Evolutionary conservation across 2,329 filamentous ascomycete species (phyloP).

Genomic region (Aspergillus sp.): DNA sequence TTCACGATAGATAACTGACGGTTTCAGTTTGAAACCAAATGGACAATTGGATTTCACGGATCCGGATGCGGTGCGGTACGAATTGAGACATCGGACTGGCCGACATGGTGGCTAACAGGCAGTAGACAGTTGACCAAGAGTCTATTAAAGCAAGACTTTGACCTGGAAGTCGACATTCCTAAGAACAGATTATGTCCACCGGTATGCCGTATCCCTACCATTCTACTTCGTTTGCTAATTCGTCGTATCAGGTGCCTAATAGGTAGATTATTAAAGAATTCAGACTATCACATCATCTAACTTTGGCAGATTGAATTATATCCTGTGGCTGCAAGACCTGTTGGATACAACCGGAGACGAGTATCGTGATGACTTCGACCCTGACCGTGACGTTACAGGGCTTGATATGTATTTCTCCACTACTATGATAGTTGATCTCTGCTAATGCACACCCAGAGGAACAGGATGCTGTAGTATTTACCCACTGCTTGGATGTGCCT

Average conservation of each 20-base stretch:
- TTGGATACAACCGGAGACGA: conserved; percentile 59
- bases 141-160: conserved; percentile 69
- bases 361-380: conserved; percentile 46
- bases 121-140: conserved; percentile 64
- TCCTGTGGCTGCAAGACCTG: conserved; percentile 78
- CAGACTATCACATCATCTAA: conserved; percentile 4
- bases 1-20: neutral
- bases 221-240: conserved; percentile 3
- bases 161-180: conserved; percentile 62
- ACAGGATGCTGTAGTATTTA: conserved; percentile 92
- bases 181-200: conserved; percentile 78
- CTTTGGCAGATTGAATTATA: conserved; percentile 68
- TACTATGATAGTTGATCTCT: neutral
- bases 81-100: neutral
- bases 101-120: conserved; percentile 6
- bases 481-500: conserved; percentile 67
- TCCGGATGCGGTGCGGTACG: conserved; percentile 65
- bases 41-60: conserved; percentile 73
- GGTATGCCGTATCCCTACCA: conserved; percentile 39
- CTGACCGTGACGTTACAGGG: conserved; percentile 55
- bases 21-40: conserved; percentile 44
- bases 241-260: conserved; percentile 35
- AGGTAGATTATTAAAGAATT: conserved; percentile 23
- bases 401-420: conserved; percentile 58
- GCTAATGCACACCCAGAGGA: conserved; percentile 45